Evolutionary conservation across 2,329 filamentous ascomycete species (phyloP), one percentile per base, ranked within the genome.

Genomic region (Mollisia scopiformis): DNA sequence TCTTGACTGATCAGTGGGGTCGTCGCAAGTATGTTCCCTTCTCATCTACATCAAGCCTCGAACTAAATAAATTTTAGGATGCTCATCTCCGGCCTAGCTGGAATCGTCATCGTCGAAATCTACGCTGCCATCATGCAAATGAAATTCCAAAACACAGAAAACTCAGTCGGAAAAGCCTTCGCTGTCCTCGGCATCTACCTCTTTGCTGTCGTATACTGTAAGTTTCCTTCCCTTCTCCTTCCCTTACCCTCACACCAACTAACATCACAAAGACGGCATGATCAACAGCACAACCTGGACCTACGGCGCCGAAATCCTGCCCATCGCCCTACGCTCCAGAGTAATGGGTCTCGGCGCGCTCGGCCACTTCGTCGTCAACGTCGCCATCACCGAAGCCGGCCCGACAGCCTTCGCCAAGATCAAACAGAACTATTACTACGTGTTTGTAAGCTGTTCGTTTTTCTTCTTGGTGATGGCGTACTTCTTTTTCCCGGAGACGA

Each of bases 101-200:
- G 81, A 1, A 77, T 86, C 43, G 75, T 85, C 14, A 13, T 84
- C n/a, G 79, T 84, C 51, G 82, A 86, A 66, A 84, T 86, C 55
- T 87, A 86, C 65, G 77, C 83, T 0, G 82, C 84, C 1, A 79
- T 86, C 43, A 86, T 87, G 82, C 84, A 86, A 71, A 75, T 77
- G 28, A 70, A 79, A 49, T 87, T 86, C 68, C 82, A 86, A 66
- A 75, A 83, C 62, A 83, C 80, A 0, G 70, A 83, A 59, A 86
- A 85, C 68, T 73, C 74, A 4, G 68, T 85, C 28, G 84, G 84
- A 37, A 86, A 87, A 67, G 84, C 82, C 0, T 87, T 86, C 67
- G 82, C 84, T 0, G 79, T 87, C 28, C 73, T 86, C 1, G 84
- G 83, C 0, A 86, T 87, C 27, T 87, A 85, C 62, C 74, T 86